Conservation (phyloP, 208 protist genomes). For the Trypanosoma brucei region DNA sequence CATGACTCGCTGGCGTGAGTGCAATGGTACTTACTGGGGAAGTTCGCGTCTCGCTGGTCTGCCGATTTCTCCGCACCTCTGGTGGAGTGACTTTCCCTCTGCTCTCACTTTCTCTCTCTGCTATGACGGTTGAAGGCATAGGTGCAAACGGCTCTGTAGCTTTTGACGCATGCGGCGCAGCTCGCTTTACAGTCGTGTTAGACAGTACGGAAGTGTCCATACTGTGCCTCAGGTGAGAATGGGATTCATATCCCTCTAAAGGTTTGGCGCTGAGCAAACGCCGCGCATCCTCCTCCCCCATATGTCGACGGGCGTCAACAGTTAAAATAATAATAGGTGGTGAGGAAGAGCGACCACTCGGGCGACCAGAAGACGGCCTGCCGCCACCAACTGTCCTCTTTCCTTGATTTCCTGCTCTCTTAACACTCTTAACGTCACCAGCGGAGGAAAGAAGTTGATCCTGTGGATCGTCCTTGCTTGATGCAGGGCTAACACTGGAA, state of each 20-base stretch:
- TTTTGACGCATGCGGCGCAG: neutral
- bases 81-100: neutral
- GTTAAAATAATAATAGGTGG: conserved; percentile 29
- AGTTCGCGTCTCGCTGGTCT: neutral
- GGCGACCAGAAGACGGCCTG: neutral
- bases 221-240: neutral
- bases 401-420: neutral
- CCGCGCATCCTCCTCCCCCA: conserved; percentile 23
- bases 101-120: neutral
- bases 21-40: neutral
- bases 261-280: conserved; percentile 22
- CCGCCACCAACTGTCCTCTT: neutral
- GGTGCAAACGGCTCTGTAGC: neutral
- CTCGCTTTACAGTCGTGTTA: neutral
- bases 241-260: conserved; percentile 3
- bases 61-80: neutral
- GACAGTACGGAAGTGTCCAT: neutral
- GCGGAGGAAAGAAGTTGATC: neutral
- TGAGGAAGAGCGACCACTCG: conserved; percentile 11
- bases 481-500: neutral
- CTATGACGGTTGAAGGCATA: neutral
- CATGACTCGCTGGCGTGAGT: neutral
- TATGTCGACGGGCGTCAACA: conserved; percentile 17
- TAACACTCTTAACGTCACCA: neutral
- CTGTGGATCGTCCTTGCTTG: neutral